Conservation (phyloP, 768 basidiomycete genomes). For the Mycena belliarum region DNA sequence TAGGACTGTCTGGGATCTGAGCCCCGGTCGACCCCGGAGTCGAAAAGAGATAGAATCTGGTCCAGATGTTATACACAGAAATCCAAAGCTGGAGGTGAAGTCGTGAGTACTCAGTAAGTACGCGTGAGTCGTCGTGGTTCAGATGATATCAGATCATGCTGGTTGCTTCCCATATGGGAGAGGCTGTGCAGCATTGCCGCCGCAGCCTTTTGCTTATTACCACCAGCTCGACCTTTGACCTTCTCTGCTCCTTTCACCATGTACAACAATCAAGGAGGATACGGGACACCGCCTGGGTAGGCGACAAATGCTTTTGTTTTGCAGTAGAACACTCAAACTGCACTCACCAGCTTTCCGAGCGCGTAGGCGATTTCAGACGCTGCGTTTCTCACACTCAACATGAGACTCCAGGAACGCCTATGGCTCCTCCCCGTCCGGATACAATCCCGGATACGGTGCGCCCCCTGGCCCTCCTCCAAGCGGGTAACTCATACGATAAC, state of each 20-base stretch:
- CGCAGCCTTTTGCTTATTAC: not conserved
- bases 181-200: not conserved
- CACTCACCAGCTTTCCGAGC: conserved; percentile 11
- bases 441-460: conserved; percentile 44
- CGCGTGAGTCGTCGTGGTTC: too few species aligned
- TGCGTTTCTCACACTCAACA: not conserved
- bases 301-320: not conserved
- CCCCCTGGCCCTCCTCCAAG: conserved; percentile 28
- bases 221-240: not conserved
- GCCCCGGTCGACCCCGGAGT: too few species aligned
- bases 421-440: conserved; percentile 29
- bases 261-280: conserved; percentile 11
- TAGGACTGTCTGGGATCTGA: too few species aligned
- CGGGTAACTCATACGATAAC: conserved; percentile 9
- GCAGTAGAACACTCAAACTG: not conserved
- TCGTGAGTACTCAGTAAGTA: too few species aligned
- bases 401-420: conserved; percentile 12
- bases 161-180: too few species aligned
- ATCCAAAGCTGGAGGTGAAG: too few species aligned
- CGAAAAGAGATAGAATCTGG: too few species aligned
- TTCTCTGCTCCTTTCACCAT: not conserved
- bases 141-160: too few species aligned
- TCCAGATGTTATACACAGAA: too few species aligned
- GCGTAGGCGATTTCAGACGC: not conserved
- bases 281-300: not conserved